These are phyloP conservation scores for Cercospora sojina DNA, from an alignment of 2,329 filamentous ascomycete species.

Conservation along the genomic window DNA sequence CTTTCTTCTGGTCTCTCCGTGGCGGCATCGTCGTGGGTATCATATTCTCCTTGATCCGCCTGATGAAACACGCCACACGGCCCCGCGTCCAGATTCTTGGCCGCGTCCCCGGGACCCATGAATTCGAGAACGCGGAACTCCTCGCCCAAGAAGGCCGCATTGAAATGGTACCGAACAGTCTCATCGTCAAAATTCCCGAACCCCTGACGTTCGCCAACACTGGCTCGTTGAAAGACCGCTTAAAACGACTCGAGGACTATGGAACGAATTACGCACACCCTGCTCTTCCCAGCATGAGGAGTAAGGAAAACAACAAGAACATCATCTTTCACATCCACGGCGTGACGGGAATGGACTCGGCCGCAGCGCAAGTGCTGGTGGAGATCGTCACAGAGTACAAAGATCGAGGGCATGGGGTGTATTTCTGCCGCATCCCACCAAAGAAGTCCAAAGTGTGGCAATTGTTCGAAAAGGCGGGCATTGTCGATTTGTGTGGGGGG, in stretches of 20 bases:
- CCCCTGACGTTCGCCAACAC: slow-evolving; percentile 97
- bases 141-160: slow-evolving; percentile 45
- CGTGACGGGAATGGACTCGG: slow-evolving; percentile 92
- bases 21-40: slow-evolving; percentile 93
- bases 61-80: slow-evolving; percentile 86
- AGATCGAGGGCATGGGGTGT: slow-evolving; percentile 72
- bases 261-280: slow-evolving; percentile 84
- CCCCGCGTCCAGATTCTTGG: slow-evolving; percentile 95
- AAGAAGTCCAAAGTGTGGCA: slow-evolving; percentile 60
- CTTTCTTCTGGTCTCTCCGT: slow-evolving; percentile 92
- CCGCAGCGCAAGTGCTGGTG: slow-evolving; percentile 82
- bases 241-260: slow-evolving; percentile 82
- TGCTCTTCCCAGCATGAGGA: slow-evolving; percentile 74
- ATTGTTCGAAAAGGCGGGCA: slow-evolving; percentile 75
- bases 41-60: slow-evolving; percentile 81
- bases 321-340: slow-evolving; percentile 97
- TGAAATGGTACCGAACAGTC: slow-evolving; percentile 85
- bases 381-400: slow-evolving; percentile 85
- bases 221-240: slow-evolving; percentile 76
- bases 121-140: slow-evolving; percentile 80
- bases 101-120: slow-evolving; percentile 73
- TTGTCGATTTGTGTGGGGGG: slow-evolving; percentile 79
- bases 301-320: slow-evolving; percentile 80
- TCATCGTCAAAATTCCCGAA: slow-evolving; percentile 97
- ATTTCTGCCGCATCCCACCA: slow-evolving; percentile 63